These are phyloP conservation scores for Penicillium sp. DNA, from an alignment of 2,329 filamentous ascomycete genomes.

Conservation along the genomic window DNA sequence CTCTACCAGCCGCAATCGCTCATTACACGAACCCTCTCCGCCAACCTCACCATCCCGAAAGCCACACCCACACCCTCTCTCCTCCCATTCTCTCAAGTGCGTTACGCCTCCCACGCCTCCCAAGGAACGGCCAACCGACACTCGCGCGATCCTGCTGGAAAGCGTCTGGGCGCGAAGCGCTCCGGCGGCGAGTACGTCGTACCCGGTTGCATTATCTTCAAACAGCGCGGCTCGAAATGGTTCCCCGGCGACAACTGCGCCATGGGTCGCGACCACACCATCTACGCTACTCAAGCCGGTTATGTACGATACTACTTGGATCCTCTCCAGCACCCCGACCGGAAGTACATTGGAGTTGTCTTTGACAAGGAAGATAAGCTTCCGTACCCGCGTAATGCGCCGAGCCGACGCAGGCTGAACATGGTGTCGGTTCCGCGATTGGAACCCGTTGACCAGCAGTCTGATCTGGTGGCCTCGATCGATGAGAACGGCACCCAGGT, in stretches of 20 bases:
- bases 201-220: conserved; percentile 96
- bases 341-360: conserved; percentile 92
- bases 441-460: conserved; percentile 18
- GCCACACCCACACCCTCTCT: conserved; percentile 22
- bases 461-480: conserved; percentile 26
- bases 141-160: conserved; percentile 69
- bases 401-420: conserved; percentile 72
- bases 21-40: conserved; percentile 30
- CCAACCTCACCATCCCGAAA: conserved; percentile 26
- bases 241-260: conserved; percentile 92
- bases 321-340: conserved; percentile 74
- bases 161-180: conserved; percentile 93
- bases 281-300: conserved; percentile 78
- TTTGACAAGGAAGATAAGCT: conserved; percentile 79
- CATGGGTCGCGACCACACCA: conserved; percentile 95
- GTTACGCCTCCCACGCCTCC: conserved; percentile 64
- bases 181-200: conserved; percentile 90
- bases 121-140: conserved; percentile 67
- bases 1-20: conserved; percentile 30
- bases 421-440: conserved; percentile 58
- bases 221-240: conserved; percentile 92
- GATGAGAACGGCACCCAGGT: conserved; percentile 27
- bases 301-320: conserved; percentile 98
- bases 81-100: conserved; percentile 48
- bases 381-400: conserved; percentile 71